These are phyloP conservation scores for Xylaria bambusicola DNA, from an alignment of 495 filamentous ascomycete genomes.

Conservation along the genomic window DNA sequence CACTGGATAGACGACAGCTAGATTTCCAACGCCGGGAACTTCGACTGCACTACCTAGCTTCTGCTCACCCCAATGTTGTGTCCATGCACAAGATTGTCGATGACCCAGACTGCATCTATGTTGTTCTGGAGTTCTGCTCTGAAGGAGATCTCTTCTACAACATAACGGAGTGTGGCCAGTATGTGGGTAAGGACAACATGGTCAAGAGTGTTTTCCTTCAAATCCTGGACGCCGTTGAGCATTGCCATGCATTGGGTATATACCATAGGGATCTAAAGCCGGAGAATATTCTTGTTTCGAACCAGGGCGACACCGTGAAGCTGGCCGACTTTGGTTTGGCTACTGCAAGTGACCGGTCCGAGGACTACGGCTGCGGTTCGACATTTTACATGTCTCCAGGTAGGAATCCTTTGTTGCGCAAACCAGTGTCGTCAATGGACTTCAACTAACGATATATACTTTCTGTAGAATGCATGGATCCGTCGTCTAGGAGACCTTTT, in stretches of 20 bases:
- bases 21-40: slow-evolving; percentile 94
- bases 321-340: slow-evolving; percentile 97
- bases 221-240: slow-evolving; percentile 94
- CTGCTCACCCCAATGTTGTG: slow-evolving; percentile 88
- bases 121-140: slow-evolving; percentile 95
- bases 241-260: slow-evolving; percentile 90
- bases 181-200: slow-evolving; percentile 87
- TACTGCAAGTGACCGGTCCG: slow-evolving; percentile 76
- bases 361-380: slow-evolving; percentile 96
- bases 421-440: slow-evolving; percentile 17
- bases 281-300: slow-evolving; percentile 93
- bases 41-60: slow-evolving; percentile 83
- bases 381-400: slow-evolving; percentile 99
- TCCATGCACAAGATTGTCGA: slow-evolving; percentile 94
- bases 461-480: slow-evolving; percentile 85
- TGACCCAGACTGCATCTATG: slow-evolving; percentile 88
- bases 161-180: slow-evolving; percentile 92
- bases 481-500: slow-evolving; percentile 74
- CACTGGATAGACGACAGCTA: slow-evolving; percentile 81
- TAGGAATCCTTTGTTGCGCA: slow-evolving; percentile 49
- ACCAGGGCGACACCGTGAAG: slow-evolving; percentile 85
- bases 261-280: slow-evolving; percentile 98
- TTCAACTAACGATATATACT: slow-evolving; percentile 32
- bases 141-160: slow-evolving; percentile 96
- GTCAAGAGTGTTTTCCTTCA: slow-evolving; percentile 90